Base-by-base conservation (phyloP, 805 yeast species). In the Ascoidea rubescens region DNA sequence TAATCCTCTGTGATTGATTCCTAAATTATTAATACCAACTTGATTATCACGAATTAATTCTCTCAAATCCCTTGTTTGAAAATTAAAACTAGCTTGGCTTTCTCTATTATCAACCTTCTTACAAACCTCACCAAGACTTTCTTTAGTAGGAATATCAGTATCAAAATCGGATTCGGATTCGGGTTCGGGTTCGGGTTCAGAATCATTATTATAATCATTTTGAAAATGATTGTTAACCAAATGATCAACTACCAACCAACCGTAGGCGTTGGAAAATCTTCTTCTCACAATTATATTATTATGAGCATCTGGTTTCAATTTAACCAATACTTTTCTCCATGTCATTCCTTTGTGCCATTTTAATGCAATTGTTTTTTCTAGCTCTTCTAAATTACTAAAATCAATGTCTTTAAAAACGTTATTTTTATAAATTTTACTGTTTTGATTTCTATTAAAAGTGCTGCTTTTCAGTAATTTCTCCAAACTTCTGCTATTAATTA, bases 161-260 rank as follows among this genome's bases (percentile, higher is more conserved):
- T 37, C 43, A 10, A 37, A 14, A 37, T 37, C 43, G 43, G 28
- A 21, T 21, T 21, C 28, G 28, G 28, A 21, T 21, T 37, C 43
- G 14, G 14, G 8, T 37, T 10, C 14, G 43, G 43, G 43, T 14
- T 37, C 14, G 28, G 3, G 49, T 31, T 32, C 17, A 32, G 21
- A 14, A 44, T 50, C 16, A 16, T 43, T 50, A 2, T 45, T 50
- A 37, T 51, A 57, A 17, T 53, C 52, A 8, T 58, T 59, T 37
- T 50, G 61, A 63, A 86, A 86, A 67, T 86, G 93, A 50, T 74
- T 71, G 12, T 71, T 69, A 1, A 82, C 76, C 55, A 86, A 61
- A 62, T 84, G 93, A 54, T 84, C 89, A 48, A 85, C 69, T 0
- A 84, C 87, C 0, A 78, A 80, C 95, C 95, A 86, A 1, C 95